Evolutionary conservation across 306 rosid species (phyloP).

Genomic region (Sophora flavescens): DNA sequence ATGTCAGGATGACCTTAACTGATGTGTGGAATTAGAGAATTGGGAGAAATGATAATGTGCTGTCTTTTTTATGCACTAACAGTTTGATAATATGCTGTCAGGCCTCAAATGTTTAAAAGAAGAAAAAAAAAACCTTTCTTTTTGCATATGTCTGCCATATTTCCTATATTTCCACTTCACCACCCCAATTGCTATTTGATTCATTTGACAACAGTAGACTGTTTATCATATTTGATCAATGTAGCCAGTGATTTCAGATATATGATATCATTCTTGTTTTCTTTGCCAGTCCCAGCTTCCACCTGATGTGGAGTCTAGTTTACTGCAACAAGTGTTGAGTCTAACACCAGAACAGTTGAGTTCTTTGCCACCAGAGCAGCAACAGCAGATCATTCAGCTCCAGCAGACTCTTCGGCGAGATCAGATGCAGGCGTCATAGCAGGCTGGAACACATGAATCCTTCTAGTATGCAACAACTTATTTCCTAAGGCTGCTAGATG

Average conservation of each 20-base stretch:
- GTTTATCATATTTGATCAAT: background rate
- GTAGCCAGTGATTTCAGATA: no score
- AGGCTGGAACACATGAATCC: slow-evolving; percentile 18
- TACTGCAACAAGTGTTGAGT: slow-evolving; percentile 90
- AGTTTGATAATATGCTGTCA: no score
- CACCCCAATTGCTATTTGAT: slow-evolving; percentile 17
- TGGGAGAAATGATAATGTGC: no score
- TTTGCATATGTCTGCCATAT: background rate
- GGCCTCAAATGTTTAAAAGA: no score
- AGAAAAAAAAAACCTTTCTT: no score
- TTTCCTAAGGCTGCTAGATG: slow-evolving; percentile 35
- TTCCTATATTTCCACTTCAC: background rate
- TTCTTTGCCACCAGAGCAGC: slow-evolving; percentile 88
- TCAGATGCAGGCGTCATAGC: slow-evolving; percentile 71
- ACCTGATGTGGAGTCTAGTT: slow-evolving; percentile 67
- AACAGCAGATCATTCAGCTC: slow-evolving; percentile 87
- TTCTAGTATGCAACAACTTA: slow-evolving; percentile 29
- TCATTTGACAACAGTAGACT: background rate
- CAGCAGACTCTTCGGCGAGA: slow-evolving; percentile 83
- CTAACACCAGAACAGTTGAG: slow-evolving; percentile 91
- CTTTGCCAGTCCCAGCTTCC: slow-evolving; percentile 64
- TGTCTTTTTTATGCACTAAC: no score
- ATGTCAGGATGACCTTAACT: no score
- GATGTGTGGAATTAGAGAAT: no score
- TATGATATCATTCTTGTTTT: background rate